phyloP scores from a whole-genome alignment of 78 protist species.

The Dictyostelium purpureum region DNA sequence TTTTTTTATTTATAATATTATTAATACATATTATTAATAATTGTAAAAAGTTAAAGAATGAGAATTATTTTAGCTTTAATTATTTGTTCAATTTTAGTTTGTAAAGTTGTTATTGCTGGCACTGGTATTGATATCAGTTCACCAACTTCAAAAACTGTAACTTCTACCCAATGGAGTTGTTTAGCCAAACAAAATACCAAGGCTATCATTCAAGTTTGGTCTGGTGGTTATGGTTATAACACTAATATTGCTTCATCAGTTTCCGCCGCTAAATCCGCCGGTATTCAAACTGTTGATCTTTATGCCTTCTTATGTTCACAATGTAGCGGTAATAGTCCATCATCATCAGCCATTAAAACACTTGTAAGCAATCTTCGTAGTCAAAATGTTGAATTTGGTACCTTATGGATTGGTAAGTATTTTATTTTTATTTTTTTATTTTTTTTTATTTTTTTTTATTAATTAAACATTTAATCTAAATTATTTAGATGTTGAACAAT shows the following conservation, averaged over 20 bases:
- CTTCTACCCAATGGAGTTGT: slow-evolving; percentile 6
- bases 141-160: not conserved
- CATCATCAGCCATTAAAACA: slow-evolving; percentile 7
- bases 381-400: not conserved
- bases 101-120: slow-evolving; percentile 14
- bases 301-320: slow-evolving; percentile 49
- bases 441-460: no score
- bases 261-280: slow-evolving; percentile 28
- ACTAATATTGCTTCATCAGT: not conserved
- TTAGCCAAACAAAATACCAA: slow-evolving; percentile 16
- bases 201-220: slow-evolving; percentile 36
- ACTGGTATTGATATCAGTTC: slow-evolving; percentile 45
- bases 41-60: no score
- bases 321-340: slow-evolving; percentile 15
- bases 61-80: no score
- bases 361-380: not conserved
- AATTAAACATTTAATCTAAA: no score
- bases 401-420: slow-evolving; percentile 40
- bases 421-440: no score
- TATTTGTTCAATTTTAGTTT: not conserved
- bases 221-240: slow-evolving; percentile 63
- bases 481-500: slow-evolving; percentile 66
- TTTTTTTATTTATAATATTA: no score
- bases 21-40: no score
- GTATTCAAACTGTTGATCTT: slow-evolving; percentile 25